Evolutionary conservation across 2,329 filamentous ascomycete genomes (phyloP), one percentile per base, ranked within the genome.

Genomic region (Diaporthe citrichinensis): DNA sequence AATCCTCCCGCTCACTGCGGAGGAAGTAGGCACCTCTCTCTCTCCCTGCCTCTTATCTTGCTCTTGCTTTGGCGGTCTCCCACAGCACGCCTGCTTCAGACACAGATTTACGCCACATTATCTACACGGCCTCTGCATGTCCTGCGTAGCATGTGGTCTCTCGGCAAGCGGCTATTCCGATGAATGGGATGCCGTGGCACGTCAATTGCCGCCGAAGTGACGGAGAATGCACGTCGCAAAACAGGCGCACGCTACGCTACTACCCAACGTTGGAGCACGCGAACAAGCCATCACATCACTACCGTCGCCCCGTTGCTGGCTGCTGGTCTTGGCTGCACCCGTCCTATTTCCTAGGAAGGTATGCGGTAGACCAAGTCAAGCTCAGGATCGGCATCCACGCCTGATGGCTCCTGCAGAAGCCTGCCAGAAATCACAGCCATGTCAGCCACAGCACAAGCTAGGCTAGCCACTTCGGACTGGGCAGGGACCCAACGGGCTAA

Each of bases 381-480:
- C 23, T 46, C 49, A 71, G 68, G 68, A 71, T 71, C 53, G 4
- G n/a, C 68, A 71, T 59, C 68, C 46, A 59, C 23, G 51, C 51
- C 61, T 69, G 53, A 59, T 59, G 53, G 68, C 68, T 71, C 41
- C 53, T 59, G 68, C 53, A 36, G 25, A 31, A 71, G 55, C 68
- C 65, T 53, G 49, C n/a, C 31, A 53, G 46, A 25, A 25, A 49
- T 23, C 28, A 46, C 68, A 59, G 68, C 68, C 68, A 59, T 71
- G 53, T 28, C 71, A 72, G 71, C 71, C 71, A 72, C 57, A 72
- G 25, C 57, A 31, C 57, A 36, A 34, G 51, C 65, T 53, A 72
- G 44, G 25, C 41, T 61, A 39, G 57, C 55, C 55, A 51, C 17
- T 8, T 36, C 36, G 34, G 41, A 39, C 49, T 62, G 53, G 44